A percentile compares a stretch with the other conserved stretches of the same genome.
Conservation (phyloP, 2,329 filamentous ascomycete species). For the Fusarium bactridioides region DNA sequence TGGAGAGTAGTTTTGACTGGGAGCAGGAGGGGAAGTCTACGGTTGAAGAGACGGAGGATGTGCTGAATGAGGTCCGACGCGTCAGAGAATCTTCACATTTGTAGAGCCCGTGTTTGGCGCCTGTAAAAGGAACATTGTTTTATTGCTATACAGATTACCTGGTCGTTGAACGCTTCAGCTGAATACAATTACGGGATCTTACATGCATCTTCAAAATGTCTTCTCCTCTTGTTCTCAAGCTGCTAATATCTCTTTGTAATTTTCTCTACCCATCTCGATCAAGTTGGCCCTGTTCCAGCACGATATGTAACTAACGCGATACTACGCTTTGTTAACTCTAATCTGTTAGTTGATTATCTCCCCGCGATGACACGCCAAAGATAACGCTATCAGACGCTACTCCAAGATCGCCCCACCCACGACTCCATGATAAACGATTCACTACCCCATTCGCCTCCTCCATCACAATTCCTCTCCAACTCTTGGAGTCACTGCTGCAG, state of each 20-base stretch:
- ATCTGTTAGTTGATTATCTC: neutral
- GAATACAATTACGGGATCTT: too few species aligned
- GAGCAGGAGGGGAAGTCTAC: neutral
- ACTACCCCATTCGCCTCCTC: conserved; percentile 1
- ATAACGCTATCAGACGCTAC: neutral
- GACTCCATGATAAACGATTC: conserved; percentile 12
- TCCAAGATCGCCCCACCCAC: neutral
- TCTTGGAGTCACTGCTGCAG: conserved; percentile 4
- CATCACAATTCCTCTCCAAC: neutral
- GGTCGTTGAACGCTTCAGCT: too few species aligned
- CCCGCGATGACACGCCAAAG: neutral
- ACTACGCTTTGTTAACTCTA: fast-evolving
- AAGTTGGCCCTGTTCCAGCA: too few species aligned
- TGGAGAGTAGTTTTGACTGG: conserved; percentile 58
- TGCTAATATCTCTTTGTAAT: fast-evolving
- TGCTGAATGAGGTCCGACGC: neutral
- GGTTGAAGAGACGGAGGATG: neutral
- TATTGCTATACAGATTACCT: neutral
- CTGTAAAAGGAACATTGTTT: neutral
- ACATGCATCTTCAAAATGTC: neutral
- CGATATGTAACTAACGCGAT: neutral
- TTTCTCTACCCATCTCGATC: too few species aligned
- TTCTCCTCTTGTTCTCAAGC: fast-evolving
- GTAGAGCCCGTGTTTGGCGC: fast-evolving
- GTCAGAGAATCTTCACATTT: conserved; percentile 1